Base-by-base conservation (phyloP, 495 filamentous ascomycete genomes). In the Daldinia vernicosa region DNA sequence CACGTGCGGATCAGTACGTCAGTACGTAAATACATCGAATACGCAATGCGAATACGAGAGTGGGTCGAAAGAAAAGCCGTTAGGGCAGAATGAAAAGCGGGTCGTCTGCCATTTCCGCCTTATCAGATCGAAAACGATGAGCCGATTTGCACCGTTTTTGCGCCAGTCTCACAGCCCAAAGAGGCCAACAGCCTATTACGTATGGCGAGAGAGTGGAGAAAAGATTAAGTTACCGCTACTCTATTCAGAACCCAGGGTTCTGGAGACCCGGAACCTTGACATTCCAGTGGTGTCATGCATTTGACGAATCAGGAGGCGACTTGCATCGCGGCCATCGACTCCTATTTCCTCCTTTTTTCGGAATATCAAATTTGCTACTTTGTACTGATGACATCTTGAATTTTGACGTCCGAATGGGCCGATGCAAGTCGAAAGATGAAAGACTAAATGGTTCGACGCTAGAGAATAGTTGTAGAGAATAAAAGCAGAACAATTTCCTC, bases 31-130 rank as follows among this genome's bases (percentile, higher is more conserved):
- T 37, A 57, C 54, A 30, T 15, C 11, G n/a, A n/a, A n/a, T n/a
- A n/a, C n/a, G 30, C 32, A 66, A 72, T 72, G 66, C 70, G 70
- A 72, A 72, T 72, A 72, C 70, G 70, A 72, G 47, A 54, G 35
- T 1, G 14, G 19, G 11, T 4, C 17, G 6, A 27, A 6, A 26
- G 24, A 60, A 45, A 51, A 28, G 15, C 47, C 47, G 59, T 30
- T 40, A 39, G 60, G 32, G 47, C 59, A 60, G 70, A 69, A 72
- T 72, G 60, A 72, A 72, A 69, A 62, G 57, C 53, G 70, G 70
- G 22, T 32, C 8, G 5, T 5, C 6, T 62, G 51, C 27, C 60
- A 61, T 66, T 51, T 66, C 60, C 50, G 57, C 51, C 70, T 72
- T 72, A 72, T 72, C 70, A 68, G 70, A 72, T 72, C 70, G 70